Evolutionary conservation across 2,329 filamentous ascomycete species (phyloP), one percentile per base, ranked within the genome.

Genomic region (Neonectria faginata): DNA sequence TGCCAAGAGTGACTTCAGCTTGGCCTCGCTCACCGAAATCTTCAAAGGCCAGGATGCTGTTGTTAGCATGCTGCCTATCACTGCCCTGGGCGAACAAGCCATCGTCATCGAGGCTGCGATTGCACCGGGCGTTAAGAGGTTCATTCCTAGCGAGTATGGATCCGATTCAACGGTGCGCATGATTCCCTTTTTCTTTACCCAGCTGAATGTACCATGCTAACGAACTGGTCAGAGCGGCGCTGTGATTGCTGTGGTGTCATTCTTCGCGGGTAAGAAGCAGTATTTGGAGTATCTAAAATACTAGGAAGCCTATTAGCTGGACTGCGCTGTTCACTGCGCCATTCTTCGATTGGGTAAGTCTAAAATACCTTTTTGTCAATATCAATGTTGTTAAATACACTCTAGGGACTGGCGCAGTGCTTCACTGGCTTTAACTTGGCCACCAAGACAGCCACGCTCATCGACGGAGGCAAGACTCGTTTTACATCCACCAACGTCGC

Each of bases 401-500:
- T 42, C 16, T 18, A 42, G 39, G 39, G 39, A 42, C 18, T 42
- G n/a, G 39, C 39, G 25, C 50, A 48, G 20, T 31, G 50, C 3
- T 61, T 61, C 12, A 51, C 51, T 12, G 58, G 58, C 2, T 61
- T 61, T 14, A 51, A 61, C 58, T 50, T 42, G 27, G 31, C 22
- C 5, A 48, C 25, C 10, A 41, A 42, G 39, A 42, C 39, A 18
- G 16, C 39, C 16, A 42, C 39, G 7, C 16, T 42, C 14, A 42
- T 42, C 39, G 39, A 42, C 39, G 39, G 39, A n/a, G 39, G n/a
- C 16, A 18, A 42, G 9, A 42, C 39, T 42, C 39, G n/a, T 18
- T 18, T 42, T 10, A 42, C 39, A 18, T 5, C 39, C 39, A n/a
- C 39, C 39, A 42, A 42, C 39, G 39, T 18, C 18, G 39, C n/a